Conservation (phyloP, 768 basidiomycete genomes). For the Phallus indusiatus region DNA sequence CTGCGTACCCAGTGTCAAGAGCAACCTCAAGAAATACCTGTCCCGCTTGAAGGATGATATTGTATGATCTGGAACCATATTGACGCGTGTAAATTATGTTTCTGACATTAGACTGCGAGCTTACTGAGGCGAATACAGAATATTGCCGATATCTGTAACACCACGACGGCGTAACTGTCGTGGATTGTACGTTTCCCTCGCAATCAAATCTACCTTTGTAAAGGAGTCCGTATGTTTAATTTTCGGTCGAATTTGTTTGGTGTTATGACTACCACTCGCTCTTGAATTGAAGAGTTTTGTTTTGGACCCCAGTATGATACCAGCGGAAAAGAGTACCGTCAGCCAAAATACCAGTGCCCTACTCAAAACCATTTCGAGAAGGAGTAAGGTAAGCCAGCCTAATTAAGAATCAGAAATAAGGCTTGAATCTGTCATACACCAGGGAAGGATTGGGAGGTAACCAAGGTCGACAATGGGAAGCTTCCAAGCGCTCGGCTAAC, state of each 20-base stretch:
- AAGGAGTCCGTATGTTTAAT: not conserved
- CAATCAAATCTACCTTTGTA: not conserved
- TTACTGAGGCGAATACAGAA: constrained; percentile 21
- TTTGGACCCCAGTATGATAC: not conserved
- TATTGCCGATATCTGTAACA: not conserved
- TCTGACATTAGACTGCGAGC: constrained; percentile 14
- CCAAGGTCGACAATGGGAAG: no score
- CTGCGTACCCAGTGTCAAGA: constrained; percentile 49
- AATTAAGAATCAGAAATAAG: no score
- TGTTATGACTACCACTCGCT: not conserved
- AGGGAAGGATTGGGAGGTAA: no score
- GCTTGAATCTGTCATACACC: no score
- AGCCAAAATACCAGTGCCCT: not conserved
- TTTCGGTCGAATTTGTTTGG: not conserved
- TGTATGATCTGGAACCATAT: constrained; percentile 48
- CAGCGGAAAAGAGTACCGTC: not conserved
- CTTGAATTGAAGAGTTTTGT: not conserved
- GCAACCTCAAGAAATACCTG: constrained; percentile 57
- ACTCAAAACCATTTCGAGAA: not conserved
- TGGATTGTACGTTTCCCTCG: not conserved
- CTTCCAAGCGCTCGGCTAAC: no score
- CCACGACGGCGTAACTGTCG: not conserved
- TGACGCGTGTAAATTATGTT: not conserved
- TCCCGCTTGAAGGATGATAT: constrained; percentile 48
- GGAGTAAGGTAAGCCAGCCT: no score